A percentile compares a stretch with the other conserved stretches of the same genome.
These are phyloP conservation scores for Pelagophyceae sp. DNA, from an alignment of 352 stramenopile species.

Conservation along the genomic window DNA sequence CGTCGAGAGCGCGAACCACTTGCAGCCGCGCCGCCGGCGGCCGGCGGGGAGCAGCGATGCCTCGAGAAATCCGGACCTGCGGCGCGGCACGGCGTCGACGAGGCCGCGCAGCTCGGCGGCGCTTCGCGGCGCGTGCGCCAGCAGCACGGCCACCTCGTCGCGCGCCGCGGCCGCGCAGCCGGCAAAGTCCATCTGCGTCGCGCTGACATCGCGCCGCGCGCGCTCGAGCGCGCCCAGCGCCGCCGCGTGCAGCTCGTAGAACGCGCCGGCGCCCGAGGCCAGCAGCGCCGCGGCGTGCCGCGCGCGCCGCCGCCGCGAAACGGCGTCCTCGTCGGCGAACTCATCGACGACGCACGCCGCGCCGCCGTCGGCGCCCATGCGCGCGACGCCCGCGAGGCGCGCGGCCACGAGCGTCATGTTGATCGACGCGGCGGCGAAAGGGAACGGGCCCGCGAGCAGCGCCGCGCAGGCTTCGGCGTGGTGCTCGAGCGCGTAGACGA, in stretches of 20 bases:
- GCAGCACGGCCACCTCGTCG: conserved; percentile 6
- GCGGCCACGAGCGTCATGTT: conserved; percentile 17
- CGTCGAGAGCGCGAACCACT: conserved; percentile 16
- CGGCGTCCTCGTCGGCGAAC: background rate
- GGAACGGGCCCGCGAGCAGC: background rate
- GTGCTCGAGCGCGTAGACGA: conserved; percentile 7
- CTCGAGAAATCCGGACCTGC: background rate
- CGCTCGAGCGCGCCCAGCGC: conserved; percentile 6
- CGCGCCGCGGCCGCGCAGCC: conserved; percentile 12
- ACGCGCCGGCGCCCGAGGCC: too few relatives aligned
- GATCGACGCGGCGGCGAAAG: conserved; percentile 14
- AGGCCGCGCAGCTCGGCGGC: background rate
- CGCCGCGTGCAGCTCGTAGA: conserved; percentile 17
- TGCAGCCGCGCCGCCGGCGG: background rate
- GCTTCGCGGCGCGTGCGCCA: background rate
- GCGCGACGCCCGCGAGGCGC: conserved; percentile 6
- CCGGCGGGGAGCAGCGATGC: background rate
- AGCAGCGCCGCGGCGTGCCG: too few relatives aligned
- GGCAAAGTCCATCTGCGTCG: conserved; percentile 3
- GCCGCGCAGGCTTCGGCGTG: background rate
- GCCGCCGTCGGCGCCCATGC: background rate
- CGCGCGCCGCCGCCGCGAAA: background rate
- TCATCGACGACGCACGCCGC: background rate
- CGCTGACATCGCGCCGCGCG: conserved; percentile 11
- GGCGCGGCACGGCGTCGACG: background rate